phyloP scores from a whole-genome alignment of 345 rosid genomes.

The Limnanthes douglasii region DNA sequence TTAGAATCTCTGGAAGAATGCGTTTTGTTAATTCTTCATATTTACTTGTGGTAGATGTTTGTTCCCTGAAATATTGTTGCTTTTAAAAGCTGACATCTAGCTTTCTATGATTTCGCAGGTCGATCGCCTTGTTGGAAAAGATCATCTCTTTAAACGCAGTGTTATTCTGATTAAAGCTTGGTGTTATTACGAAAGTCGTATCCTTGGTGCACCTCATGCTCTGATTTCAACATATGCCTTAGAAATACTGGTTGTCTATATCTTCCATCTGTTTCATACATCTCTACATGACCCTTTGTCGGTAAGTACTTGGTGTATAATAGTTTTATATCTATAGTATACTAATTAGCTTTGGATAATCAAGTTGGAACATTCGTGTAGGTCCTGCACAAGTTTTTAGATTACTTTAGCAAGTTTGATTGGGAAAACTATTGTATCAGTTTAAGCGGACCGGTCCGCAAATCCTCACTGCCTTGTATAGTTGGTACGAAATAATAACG shows the following conservation, averaged over 20 bases:
- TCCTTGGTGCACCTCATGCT: slow-evolving; percentile 29
- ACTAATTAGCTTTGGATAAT: background rate
- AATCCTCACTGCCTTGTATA: slow-evolving; percentile 12
- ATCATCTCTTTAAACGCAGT: slow-evolving; percentile 24
- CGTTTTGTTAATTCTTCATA: background rate
- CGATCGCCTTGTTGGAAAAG: slow-evolving; percentile 15
- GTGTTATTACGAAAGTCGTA: slow-evolving; percentile 34
- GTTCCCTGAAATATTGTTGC: background rate
- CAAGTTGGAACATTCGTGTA: no score
- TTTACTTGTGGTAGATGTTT: background rate
- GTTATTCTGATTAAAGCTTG: slow-evolving; percentile 24
- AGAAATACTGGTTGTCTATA: slow-evolving; percentile 22
- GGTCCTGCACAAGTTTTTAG: slow-evolving; percentile 17
- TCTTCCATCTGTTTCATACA: slow-evolving; percentile 24
- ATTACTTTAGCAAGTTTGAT: slow-evolving; percentile 25
- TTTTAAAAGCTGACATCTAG: background rate
- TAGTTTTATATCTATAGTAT: slow-evolving; percentile 4
- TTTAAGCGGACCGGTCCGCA: slow-evolving; percentile 18
- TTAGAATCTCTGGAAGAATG: background rate
- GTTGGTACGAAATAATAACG: slow-evolving; percentile 19
- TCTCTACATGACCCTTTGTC: slow-evolving; percentile 20
- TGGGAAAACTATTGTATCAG: slow-evolving; percentile 23
- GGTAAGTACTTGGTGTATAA: slow-evolving; percentile 10
- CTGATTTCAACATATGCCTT: slow-evolving; percentile 31
- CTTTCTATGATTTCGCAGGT: slow-evolving; percentile 15